Evolutionary conservation across 2,329 filamentous ascomycete species (phyloP).

Genomic region (Colletotrichum viniferum): DNA sequence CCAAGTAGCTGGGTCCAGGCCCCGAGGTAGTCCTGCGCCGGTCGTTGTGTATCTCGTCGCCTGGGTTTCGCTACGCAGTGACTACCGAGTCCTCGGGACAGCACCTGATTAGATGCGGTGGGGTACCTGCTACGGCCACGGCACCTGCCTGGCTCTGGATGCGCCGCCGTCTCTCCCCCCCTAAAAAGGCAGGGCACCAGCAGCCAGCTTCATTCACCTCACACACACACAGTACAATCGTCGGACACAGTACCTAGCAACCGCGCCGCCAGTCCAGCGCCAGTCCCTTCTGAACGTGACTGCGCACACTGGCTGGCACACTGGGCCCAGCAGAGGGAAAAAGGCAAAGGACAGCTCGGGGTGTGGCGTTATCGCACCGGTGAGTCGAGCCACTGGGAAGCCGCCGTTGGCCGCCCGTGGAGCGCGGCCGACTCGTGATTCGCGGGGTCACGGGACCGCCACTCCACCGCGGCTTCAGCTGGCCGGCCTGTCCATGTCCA

Average conservation of each 20-base stretch:
- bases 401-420: constrained; percentile 3
- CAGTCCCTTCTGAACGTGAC: constrained; percentile 20
- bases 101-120: not conserved
- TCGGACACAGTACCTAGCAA: not conserved
- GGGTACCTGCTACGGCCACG: constrained; percentile 1
- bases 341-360: constrained; percentile 3
- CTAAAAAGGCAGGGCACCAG: not conserved
- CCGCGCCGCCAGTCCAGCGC: not conserved
- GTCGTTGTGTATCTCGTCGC: not conserved
- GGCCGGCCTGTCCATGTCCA: constrained; percentile 10
- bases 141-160: not conserved
- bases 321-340: not conserved
- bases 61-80: not conserved
- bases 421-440: constrained; percentile 4
- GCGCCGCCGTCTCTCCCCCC: not conserved
- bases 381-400: not conserved
- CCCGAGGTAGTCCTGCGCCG: not conserved
- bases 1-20: constrained; percentile 7
- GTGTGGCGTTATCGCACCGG: constrained; percentile 8
- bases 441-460: not conserved
- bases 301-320: not conserved
- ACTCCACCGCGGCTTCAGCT: constrained; percentile 1
- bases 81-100: not conserved
- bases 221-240: not conserved
- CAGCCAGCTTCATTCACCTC: not conserved